A percentile compares a stretch with the other conserved stretches of the same genome.
Conservation (phyloP, 139 green algal genomes). For the Raphidocelis subcapitata region DNA sequence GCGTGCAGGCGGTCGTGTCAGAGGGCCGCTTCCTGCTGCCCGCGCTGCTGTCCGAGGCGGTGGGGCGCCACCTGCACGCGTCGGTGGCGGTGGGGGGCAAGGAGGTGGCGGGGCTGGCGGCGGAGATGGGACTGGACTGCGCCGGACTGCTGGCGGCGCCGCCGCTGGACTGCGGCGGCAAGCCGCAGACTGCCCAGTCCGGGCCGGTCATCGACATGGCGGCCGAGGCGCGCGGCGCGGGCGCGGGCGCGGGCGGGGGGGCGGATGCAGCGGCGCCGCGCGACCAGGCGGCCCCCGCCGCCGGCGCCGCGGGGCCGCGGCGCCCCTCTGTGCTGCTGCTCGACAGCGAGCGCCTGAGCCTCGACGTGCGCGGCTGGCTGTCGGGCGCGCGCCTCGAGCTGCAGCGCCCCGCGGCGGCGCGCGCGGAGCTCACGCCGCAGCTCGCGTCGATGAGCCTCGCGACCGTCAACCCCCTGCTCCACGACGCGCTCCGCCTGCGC, state of each 20-base stretch:
- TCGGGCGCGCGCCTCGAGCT: conserved; percentile 6
- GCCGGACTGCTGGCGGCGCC: not conserved
- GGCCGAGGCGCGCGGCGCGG: not conserved
- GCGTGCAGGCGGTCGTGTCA: conserved; percentile 20
- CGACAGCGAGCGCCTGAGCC: conserved; percentile 11
- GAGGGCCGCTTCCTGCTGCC: conserved; percentile 34
- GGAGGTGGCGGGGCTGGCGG: conserved; percentile 18
- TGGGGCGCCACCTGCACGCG: conserved; percentile 26
- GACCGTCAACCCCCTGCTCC: conserved; percentile 19
- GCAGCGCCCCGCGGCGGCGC: conserved; percentile 23
- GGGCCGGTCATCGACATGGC: not conserved
- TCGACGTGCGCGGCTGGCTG: conserved; percentile 24
- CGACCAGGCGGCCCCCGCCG: too few relatives aligned
- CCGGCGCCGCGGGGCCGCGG: not conserved
- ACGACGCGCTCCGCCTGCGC: not conserved
- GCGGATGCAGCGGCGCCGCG: not conserved
- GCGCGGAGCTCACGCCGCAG: conserved; percentile 31
- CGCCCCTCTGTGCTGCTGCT: not conserved
- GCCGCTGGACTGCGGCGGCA: not conserved
- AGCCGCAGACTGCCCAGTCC: conserved; percentile 4
- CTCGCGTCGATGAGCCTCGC: conserved; percentile 23
- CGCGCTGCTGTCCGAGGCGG: conserved; percentile 17
- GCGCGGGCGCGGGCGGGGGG: not conserved
- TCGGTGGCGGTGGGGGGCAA: conserved; percentile 4
- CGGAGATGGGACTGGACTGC: conserved; percentile 28